Percentiles rank a stretch among this genome's conserved stretches.
phyloP scores from a whole-genome alignment of 2,329 filamentous ascomycete genomes.

The Delphinella strobiligena region DNA sequence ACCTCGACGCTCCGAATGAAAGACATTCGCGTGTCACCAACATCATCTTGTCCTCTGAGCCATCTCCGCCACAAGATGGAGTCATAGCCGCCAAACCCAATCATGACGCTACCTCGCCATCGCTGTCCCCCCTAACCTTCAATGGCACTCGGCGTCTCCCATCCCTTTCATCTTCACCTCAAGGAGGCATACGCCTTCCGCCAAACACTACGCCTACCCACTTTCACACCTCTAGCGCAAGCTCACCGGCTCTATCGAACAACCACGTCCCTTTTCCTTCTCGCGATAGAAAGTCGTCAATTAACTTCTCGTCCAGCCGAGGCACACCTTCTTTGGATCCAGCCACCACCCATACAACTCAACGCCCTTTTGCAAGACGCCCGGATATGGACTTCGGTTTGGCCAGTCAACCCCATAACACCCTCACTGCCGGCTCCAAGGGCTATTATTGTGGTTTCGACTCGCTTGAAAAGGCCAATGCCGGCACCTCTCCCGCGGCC shows the following conservation, averaged over 20 bases:
- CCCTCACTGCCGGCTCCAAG: constrained; percentile 30
- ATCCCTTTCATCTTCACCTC: constrained; percentile 6
- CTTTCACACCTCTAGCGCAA: no score
- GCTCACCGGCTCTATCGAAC: no score
- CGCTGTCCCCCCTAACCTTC: not conserved
- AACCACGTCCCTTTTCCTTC: not conserved
- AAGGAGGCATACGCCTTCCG: constrained; percentile 7
- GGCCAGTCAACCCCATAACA: constrained; percentile 12
- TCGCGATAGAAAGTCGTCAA: constrained; percentile 3
- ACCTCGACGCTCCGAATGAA: no score
- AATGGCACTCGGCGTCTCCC: constrained; percentile 1
- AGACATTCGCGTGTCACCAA: no score
- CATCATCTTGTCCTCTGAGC: constrained; percentile 3
- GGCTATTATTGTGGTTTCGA: constrained; percentile 79
- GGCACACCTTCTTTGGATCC: no score
- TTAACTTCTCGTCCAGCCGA: no score
- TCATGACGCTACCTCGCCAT: not conserved
- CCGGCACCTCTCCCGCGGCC: constrained; percentile 33
- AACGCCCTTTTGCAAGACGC: constrained; percentile 21
- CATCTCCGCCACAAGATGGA: constrained; percentile 7
- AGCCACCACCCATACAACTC: constrained; percentile 24
- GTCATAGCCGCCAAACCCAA: not conserved
- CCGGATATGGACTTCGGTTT: constrained; percentile 18
- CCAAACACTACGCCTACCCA: constrained; percentile 3
- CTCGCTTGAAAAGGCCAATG: constrained; percentile 40